Conservation (phyloP, 108 stramenopile genomes). For the Nitzschia inconspicua region DNA sequence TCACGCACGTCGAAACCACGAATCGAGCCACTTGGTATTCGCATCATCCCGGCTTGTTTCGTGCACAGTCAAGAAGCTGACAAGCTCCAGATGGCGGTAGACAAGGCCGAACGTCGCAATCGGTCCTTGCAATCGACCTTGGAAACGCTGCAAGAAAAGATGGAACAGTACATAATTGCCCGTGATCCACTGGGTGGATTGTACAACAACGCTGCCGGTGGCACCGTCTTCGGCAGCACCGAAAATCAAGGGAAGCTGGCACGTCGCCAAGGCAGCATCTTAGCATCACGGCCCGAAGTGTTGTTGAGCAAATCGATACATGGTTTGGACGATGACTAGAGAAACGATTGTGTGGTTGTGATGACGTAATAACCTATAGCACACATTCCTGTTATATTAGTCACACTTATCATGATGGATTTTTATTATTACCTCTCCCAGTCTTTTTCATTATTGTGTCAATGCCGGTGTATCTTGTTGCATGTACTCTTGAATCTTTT, state of each 20-base stretch:
- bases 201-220: not conserved
- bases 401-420: too few species aligned
- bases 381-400: too few species aligned
- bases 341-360: too few species aligned
- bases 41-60: slow-evolving; percentile 8
- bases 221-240: not conserved
- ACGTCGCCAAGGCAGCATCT: not conserved
- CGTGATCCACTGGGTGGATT: not conserved
- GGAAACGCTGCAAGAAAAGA: slow-evolving; percentile 30
- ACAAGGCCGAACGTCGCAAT: slow-evolving; percentile 15
- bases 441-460: not conserved
- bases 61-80: slow-evolving; percentile 13
- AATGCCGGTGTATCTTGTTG: slow-evolving; percentile 38
- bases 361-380: too few species aligned
- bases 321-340: too few species aligned
- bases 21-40: slow-evolving; percentile 17
- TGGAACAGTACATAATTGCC: slow-evolving; percentile 20
- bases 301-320: too few species aligned
- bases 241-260: too few species aligned
- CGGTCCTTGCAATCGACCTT: slow-evolving; percentile 1
- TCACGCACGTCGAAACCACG: not conserved
- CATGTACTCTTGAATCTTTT: slow-evolving; percentile 65
- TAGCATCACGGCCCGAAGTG: not conserved
- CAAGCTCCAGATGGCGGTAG: slow-evolving; percentile 13
- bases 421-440: too few species aligned